These are phyloP conservation scores for Paracoccidioides lutzii DNA, from an alignment of 2,329 filamentous ascomycete genomes.

Conservation along the genomic window DNA sequence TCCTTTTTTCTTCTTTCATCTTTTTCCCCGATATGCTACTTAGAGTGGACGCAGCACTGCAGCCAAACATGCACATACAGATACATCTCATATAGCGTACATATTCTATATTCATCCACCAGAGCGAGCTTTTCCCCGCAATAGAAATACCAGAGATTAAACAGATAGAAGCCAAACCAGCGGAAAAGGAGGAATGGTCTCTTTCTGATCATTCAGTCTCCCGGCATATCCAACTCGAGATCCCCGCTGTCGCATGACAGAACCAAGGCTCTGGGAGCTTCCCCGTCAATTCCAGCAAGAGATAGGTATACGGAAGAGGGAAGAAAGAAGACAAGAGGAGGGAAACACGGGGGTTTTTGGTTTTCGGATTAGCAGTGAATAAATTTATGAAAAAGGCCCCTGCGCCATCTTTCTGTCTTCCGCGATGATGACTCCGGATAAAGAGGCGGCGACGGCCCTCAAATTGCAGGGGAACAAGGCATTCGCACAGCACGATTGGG, in stretches of 20 bases:
- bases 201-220: too few relatives aligned
- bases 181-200: too few relatives aligned
- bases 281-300: too few relatives aligned
- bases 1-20: neutral
- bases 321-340: neutral
- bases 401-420: neutral
- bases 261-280: too few relatives aligned
- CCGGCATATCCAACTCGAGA: neutral
- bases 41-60: too few relatives aligned
- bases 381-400: neutral
- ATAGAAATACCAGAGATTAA: too few relatives aligned
- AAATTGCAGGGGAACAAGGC: constrained; percentile 94
- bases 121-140: too few relatives aligned
- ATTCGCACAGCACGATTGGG: constrained; percentile 80
- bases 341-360: neutral
- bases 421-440: constrained; percentile 30
- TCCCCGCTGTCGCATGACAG: neutral
- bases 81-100: too few relatives aligned
- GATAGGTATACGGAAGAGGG: neutral
- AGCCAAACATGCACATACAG: too few relatives aligned
- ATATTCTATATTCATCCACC: too few relatives aligned
- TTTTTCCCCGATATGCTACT: too few relatives aligned
- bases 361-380: neutral
- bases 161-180: too few relatives aligned
- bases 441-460: constrained; percentile 62